Evolutionary conservation across 805 yeast species (phyloP), one percentile per base, ranked within the genome.

Genomic region (Cyberlindnera saturnus): DNA sequence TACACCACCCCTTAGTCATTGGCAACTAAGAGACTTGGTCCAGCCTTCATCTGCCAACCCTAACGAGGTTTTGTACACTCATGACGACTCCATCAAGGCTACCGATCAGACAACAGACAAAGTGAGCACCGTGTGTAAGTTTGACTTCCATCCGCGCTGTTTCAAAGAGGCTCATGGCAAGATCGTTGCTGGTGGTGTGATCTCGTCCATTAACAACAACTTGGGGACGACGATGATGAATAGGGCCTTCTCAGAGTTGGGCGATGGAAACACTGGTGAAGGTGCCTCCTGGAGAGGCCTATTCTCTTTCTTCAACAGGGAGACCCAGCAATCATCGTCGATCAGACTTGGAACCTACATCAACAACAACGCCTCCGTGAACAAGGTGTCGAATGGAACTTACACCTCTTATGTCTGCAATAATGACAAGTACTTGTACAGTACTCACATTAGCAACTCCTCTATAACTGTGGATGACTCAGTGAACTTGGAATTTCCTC

Each of bases 1-100:
- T 42, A 19, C 23, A 26, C 18, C 34, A 18, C 31, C 15, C 8
- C 33, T 15, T 26, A 54, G 61, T 19, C 82, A 87, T 65, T 88
- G 95, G 95, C 96, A 87, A 61, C 68, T 88, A 29, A 70, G 95
- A 32, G 91, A 88, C 56, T 70, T 88, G 55, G 67, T 88, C 6
- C 75, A 79, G 50, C 73, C 75, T 14, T 64, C 70, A 15, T 60
- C 81, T 43, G 48, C 54, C 38, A 44, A 60, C 43, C 61, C 70
- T 48, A 57, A 73, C 47, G 69, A 69, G 35, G 65, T 85, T 8
- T 70, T 74, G 44, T 86, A 81, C 58, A 81, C 89, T 1, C 67
- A 67, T 45, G 77, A 78, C 34, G 78, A 77, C 46, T 57, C 71
- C 18, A 71, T 86, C 29, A 70, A 73, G 48, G 47, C 64, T 17